A percentile compares a stretch with the other conserved stretches of the same genome.
Evolutionary conservation across 2,329 filamentous ascomycete genomes (phyloP).

Genomic region (Myriosclerotinia scirpicola): DNA sequence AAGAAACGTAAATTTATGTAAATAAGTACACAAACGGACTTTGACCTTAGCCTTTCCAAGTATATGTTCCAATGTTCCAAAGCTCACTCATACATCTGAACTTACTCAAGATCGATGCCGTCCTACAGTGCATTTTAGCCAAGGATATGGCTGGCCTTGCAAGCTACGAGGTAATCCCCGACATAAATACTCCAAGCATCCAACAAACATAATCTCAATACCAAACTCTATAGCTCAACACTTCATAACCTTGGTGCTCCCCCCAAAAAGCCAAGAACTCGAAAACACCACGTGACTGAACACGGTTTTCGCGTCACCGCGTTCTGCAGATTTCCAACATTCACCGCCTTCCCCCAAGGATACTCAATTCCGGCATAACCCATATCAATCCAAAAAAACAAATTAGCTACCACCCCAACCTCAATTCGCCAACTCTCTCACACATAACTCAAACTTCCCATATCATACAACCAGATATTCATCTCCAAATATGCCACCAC

Average conservation of each 20-base stretch:
- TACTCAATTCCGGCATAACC: constrained; percentile 11
- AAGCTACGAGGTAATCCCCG: neutral
- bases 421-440: constrained; percentile 2
- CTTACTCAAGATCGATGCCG: neutral
- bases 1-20: neutral
- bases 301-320: constrained; percentile 19
- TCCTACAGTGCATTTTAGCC: neutral
- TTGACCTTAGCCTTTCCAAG: neutral
- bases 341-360: constrained; percentile 18
- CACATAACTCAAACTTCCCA: neutral
- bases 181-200: neutral
- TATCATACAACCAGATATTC: neutral
- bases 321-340: neutral
- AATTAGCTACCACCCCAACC: neutral
- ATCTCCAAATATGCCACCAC: constrained; percentile 51
- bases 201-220: neutral
- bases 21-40: constrained; percentile 6
- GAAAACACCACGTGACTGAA: neutral
- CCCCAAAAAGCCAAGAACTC: neutral
- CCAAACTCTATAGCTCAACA: neutral
- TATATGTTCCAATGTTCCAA: neutral
- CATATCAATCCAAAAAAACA: constrained; percentile 3
- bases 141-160: neutral
- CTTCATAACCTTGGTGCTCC: neutral
- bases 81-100: neutral